Base-by-base conservation (phyloP, 106 monocot species). In the Platanthera zijinensis region DNA sequence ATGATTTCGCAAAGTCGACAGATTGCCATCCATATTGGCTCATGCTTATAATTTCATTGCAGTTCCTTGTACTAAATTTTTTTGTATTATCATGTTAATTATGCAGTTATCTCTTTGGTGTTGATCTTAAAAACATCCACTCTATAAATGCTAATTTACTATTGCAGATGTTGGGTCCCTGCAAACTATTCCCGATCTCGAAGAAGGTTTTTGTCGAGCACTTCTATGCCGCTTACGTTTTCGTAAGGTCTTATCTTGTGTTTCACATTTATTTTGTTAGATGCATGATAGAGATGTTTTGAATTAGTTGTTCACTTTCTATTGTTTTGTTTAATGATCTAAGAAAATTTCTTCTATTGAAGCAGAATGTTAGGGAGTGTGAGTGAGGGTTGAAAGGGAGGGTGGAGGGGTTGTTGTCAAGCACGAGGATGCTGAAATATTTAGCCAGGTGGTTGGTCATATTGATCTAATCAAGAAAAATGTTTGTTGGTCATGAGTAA, bases 191-290 rank as follows among this genome's bases (percentile, higher is more conserved):
- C 78, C 80, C 78, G 84, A 92, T 76, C 50, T 91, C 45, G 93
- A 94, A 90, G 97, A 97, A 67, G 94, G 85, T 82, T 97, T 85
- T 73, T 97, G 97, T 78, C 87, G 83, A 84, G 91, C 97, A 75
- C 56, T 94, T 52, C 74, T 97, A 74, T 91, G 89, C 74, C 89
- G 97, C 51, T 77, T 97, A 85, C 97, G 97, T 59, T 97, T 97
- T 86, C 97, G 97, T 97, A 97, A 97, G 97, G 97, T 97, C 91
- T 91, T 88, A 84, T 64, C 84, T 79, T 57, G 59, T 86, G 51
- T 89, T 87, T 82, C 77, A 75, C 79, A 15, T 75, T 73, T 76
- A 14, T 8, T 10, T 49, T 59, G 46, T 68, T 79, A 51, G 47
- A 15, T 77, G 45, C 62, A 70, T 67, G 32, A 22, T 70, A 15